These are phyloP conservation scores for Colletotrichum graminicola DNA, from an alignment of 2,329 filamentous ascomycete genomes.

Conservation along the genomic window DNA sequence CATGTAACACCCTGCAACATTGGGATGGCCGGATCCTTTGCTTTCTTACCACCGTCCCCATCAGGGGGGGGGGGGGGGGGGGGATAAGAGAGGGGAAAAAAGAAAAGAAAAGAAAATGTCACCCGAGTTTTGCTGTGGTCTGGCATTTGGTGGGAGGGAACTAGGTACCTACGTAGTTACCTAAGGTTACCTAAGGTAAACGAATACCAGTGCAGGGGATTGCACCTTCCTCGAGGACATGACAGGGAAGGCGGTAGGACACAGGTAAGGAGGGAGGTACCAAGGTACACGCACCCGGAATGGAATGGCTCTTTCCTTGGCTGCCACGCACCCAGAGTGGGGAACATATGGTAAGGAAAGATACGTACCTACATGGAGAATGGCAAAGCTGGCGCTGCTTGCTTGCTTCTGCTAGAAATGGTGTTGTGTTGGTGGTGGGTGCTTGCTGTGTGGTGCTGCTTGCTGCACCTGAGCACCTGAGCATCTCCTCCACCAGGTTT, in stretches of 20 bases:
- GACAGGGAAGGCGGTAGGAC: constrained; percentile 1
- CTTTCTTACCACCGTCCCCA: too few species aligned
- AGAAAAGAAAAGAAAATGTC: too few species aligned
- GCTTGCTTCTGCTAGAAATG: not conserved
- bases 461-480: constrained; percentile 9
- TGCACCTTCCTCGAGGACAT: not conserved
- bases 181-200: not conserved
- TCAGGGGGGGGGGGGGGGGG: too few species aligned
- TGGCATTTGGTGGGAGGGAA: too few species aligned
- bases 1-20: too few species aligned
- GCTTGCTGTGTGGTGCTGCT: not conserved
- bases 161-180: too few species aligned
- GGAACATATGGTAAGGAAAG: not conserved
- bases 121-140: too few species aligned
- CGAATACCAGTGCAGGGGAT: not conserved
- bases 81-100: too few species aligned
- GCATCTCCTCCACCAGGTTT: constrained; percentile 39
- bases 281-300: constrained; percentile 21
- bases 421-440: too few species aligned
- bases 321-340: constrained; percentile 20
- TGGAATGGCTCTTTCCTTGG: constrained; percentile 8
- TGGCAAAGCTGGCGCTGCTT: too few species aligned
- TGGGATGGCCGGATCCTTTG: too few species aligned
- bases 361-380: too few species aligned
- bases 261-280: not conserved